These are phyloP conservation scores for Colletotrichum acutatum DNA, from an alignment of 2,329 filamentous ascomycete species.

Conservation along the genomic window DNA sequence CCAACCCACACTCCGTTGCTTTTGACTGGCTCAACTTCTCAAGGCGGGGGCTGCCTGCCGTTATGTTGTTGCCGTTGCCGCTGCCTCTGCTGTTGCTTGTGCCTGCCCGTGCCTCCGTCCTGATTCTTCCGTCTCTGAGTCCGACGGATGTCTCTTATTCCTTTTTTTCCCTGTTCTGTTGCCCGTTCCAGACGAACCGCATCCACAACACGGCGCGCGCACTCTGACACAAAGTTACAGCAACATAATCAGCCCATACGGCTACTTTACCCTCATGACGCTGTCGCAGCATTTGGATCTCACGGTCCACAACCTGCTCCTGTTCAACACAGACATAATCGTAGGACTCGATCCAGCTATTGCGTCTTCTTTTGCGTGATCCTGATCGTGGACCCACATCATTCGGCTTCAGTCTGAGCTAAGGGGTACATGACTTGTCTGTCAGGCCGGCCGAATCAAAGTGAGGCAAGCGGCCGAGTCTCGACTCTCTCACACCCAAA, in stretches of 20 bases:
- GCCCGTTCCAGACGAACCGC: constrained; percentile 22
- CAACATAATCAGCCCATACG: constrained; percentile 1
- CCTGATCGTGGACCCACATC: not conserved
- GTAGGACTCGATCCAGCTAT: not conserved
- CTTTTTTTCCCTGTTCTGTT: too few relatives aligned
- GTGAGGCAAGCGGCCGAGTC: constrained; percentile 8
- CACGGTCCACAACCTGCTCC: not conserved
- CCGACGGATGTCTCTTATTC: not conserved
- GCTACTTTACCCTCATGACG: not conserved
- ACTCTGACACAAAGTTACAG: not conserved
- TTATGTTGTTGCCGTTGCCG: not conserved
- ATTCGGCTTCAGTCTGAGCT: not conserved
- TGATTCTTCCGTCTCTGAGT: not conserved
- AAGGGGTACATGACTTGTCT: constrained; percentile 2
- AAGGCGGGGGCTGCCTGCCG: not conserved
- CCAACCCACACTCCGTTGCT: not conserved
- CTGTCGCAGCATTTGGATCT: not conserved
- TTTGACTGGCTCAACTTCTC: not conserved
- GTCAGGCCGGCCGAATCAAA: not conserved
- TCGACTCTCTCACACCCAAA: not conserved
- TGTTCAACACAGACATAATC: not conserved
- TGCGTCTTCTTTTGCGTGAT: not conserved
- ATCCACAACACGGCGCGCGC: not conserved
- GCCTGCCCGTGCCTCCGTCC: not conserved
- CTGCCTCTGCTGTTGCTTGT: not conserved